Evolutionary conservation across 306 rosid genomes (phyloP).

Genomic region (Argentina anserina): DNA sequence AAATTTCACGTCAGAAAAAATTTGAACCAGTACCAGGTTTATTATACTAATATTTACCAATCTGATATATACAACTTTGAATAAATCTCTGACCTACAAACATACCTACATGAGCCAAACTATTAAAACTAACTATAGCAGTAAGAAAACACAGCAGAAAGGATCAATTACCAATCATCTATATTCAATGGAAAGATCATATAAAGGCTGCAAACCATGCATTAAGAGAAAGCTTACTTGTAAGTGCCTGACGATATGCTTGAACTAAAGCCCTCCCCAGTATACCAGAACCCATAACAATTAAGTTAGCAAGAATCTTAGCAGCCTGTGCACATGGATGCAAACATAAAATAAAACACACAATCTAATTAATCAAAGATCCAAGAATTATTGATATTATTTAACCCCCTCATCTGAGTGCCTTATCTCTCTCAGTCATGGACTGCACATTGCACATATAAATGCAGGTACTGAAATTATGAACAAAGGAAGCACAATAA

Average conservation of each 20-base stretch:
- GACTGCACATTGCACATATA: neutral
- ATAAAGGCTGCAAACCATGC: neutral
- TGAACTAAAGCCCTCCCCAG: conserved; percentile 72
- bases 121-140: neutral
- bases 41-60: neutral
- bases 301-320: conserved; percentile 71
- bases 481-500: neutral
- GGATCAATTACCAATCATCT: neutral
- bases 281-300: conserved; percentile 76
- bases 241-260: conserved; percentile 84
- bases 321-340: conserved; percentile 59
- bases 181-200: neutral
- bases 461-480: neutral
- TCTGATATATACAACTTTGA: neutral
- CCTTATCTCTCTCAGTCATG: neutral
- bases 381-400: neutral
- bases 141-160: neutral
- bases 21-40: neutral
- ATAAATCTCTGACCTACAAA: neutral
- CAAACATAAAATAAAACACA: neutral
- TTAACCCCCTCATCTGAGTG: neutral
- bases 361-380: neutral
- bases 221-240: conserved; percentile 46
- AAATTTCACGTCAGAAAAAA: neutral
- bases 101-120: neutral